These are phyloP conservation scores for Fusarium pseudoanthophilum DNA, from an alignment of 2,329 filamentous ascomycete genomes.

Conservation along the genomic window DNA sequence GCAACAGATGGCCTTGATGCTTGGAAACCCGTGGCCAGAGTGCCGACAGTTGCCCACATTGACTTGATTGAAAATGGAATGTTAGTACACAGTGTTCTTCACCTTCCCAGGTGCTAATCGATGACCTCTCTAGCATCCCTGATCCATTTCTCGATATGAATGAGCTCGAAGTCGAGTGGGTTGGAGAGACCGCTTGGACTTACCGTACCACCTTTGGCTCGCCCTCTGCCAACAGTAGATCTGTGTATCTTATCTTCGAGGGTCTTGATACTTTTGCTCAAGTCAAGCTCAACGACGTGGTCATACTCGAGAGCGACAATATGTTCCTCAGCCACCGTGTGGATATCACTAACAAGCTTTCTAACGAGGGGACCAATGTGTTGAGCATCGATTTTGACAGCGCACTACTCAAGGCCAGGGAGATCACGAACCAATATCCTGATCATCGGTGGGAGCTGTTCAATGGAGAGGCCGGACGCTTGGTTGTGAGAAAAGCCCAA, in stretches of 20 bases:
- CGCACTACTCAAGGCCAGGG: neutral
- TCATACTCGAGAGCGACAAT: slow-evolving; percentile 3
- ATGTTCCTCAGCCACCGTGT: slow-evolving; percentile 5
- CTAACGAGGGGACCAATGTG: neutral
- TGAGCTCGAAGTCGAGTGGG: neutral
- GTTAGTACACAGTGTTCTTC: neutral
- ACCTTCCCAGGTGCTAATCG: neutral
- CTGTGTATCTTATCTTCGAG: neutral
- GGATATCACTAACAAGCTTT: neutral
- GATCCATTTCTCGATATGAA: slow-evolving; percentile 9
- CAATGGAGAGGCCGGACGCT: neutral
- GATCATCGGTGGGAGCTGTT: neutral
- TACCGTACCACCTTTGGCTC: neutral
- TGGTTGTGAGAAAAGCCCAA: neutral
- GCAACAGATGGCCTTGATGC: neutral
- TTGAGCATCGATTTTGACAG: neutral
- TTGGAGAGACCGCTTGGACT: neutral
- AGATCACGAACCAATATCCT: neutral
- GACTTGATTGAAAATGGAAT: slow-evolving; percentile 21
- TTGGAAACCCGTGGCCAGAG: slow-evolving; percentile 9
- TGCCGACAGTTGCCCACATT: slow-evolving; percentile 19
- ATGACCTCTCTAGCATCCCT: neutral
- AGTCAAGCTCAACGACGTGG: neutral
- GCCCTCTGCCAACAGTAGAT: neutral
- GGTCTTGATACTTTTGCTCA: slow-evolving; percentile 3